Evolutionary conservation across 2,329 filamentous ascomycete species (phyloP).

Genomic region (Cryoendolithus antarcticus): DNA sequence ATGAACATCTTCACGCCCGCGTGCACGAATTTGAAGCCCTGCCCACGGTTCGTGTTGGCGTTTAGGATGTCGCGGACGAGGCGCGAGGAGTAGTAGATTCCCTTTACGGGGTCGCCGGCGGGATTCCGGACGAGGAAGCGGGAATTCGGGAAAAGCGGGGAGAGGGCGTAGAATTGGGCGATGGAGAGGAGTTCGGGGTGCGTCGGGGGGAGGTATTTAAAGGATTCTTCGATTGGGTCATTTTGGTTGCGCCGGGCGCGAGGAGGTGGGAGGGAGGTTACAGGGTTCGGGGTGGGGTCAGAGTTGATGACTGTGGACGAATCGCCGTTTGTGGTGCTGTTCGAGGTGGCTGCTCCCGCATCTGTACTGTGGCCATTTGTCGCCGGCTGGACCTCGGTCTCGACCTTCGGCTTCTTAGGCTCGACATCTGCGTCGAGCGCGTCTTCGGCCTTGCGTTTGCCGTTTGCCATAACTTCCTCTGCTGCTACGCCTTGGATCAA

Average conservation of each 20-base stretch:
- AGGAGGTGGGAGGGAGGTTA: too few relatives aligned
- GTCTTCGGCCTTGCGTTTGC: conserved; percentile 6
- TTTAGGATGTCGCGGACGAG: conserved; percentile 75
- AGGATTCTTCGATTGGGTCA: conserved; percentile 69
- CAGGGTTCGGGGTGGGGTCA: too few relatives aligned
- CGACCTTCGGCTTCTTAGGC: not conserved
- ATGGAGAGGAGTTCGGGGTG: conserved; percentile 69
- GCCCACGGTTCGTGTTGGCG: conserved; percentile 64
- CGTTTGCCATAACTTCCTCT: conserved; percentile 1
- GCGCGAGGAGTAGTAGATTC: conserved; percentile 88
- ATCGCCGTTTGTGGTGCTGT: not conserved
- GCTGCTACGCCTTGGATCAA: conserved; percentile 1
- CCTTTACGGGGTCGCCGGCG: conserved; percentile 74
- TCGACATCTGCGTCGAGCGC: conserved; percentile 7
- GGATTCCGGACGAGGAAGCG: conserved; percentile 96
- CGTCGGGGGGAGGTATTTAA: conserved; percentile 70
- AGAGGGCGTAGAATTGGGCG: conserved; percentile 73
- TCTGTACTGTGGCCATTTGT: not conserved
- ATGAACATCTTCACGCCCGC: conserved; percentile 98
- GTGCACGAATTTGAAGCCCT: conserved; percentile 86
- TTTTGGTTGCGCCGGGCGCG: conserved; percentile 1
- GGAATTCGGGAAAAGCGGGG: conserved; percentile 71
- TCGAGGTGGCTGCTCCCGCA: not conserved
- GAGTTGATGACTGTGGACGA: too few relatives aligned
- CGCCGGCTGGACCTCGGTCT: not conserved